These are phyloP conservation scores for Yarrowia yakushimensis DNA, from an alignment of 805 yeast genomes.

Conservation along the genomic window DNA sequence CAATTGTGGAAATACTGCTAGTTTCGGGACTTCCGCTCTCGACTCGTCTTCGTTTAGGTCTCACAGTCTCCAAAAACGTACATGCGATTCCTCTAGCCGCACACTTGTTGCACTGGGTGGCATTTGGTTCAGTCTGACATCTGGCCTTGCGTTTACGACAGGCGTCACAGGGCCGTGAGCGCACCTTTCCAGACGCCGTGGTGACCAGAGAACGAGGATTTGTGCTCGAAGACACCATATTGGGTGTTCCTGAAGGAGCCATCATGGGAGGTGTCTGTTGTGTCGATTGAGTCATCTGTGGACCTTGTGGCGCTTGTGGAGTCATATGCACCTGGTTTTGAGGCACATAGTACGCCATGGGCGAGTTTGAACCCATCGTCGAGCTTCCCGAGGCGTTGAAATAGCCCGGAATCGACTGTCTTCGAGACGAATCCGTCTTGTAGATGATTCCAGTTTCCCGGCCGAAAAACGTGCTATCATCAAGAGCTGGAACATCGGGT, in stretches of 20 bases:
- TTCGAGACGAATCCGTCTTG: background rate
- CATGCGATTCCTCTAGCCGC: conserved; percentile 71
- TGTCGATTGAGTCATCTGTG: background rate
- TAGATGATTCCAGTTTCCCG: conserved; percentile 8
- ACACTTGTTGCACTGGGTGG: conserved; percentile 65
- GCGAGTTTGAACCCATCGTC: background rate
- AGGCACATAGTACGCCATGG: background rate
- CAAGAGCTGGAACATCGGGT: conserved; percentile 13
- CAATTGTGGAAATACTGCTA: too few species aligned
- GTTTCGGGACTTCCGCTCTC: background rate
- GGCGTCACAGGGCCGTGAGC: conserved; percentile 67
- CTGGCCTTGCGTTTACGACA: conserved; percentile 77
- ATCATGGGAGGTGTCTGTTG: too few species aligned
- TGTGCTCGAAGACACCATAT: conserved; percentile 1
- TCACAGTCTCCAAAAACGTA: conserved; percentile 44
- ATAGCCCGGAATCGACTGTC: conserved; percentile 25
- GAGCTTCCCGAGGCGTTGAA: background rate
- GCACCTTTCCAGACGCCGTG: conserved; percentile 27
- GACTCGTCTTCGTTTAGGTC: background rate
- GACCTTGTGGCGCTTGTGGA: too few species aligned
- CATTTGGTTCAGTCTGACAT: conserved; percentile 60
- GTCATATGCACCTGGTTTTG: background rate
- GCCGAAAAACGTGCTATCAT: conserved; percentile 8
- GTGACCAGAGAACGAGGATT: background rate
- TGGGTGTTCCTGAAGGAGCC: background rate